Evolutionary conservation across 2,329 filamentous ascomycete species (phyloP), one percentile per base, ranked within the genome.

Genomic region (Fusarium illudens): DNA sequence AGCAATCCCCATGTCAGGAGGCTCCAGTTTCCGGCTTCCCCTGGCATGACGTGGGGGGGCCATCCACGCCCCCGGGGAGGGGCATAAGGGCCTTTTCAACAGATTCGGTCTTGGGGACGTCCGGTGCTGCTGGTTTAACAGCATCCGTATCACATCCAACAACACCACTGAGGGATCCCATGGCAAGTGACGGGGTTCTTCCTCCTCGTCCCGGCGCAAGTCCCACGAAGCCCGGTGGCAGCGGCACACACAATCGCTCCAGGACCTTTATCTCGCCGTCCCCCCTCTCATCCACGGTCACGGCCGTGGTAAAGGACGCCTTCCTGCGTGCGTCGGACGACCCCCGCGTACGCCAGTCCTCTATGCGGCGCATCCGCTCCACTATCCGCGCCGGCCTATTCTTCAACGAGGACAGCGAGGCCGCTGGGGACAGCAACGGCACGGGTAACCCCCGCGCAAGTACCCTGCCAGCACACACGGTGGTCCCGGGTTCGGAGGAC

Each of bases 271-370:
- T 88, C 63, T 88, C 86, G 3, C 86, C 87, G 11, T 88, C 86
- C 0, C 87, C 87, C 0, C 80, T 89, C 32, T 87, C 86, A 2
- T 87, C 86, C 0, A 88, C 87, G 2, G 84, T 89, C 34, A 86
- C 82, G 17, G 84, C 85, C 0, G 85, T 87, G 1, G 84, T 89
- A 42, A 84, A 86, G 39, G 86, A 89, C 67, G 84, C 82, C 11
- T 79, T 88, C 29, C 78, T 87, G 2, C 79, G 84, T 11, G 80
- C 82, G 30, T 78, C 83, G 15, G 80, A 83, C 25, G 76, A 75
- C 30, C 75, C 80, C 0, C 70, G 79, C 19, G 62, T 80, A 6
- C 79, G 79, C 37, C 81, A 78, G 57, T 80, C 82, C 10, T 84
- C 84, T 9, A 77, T 83, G 49, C 78, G 82, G 48, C 81, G 84